These are phyloP conservation scores for Phoma sp. DNA, from an alignment of 2,329 filamentous ascomycete species.

Conservation along the genomic window DNA sequence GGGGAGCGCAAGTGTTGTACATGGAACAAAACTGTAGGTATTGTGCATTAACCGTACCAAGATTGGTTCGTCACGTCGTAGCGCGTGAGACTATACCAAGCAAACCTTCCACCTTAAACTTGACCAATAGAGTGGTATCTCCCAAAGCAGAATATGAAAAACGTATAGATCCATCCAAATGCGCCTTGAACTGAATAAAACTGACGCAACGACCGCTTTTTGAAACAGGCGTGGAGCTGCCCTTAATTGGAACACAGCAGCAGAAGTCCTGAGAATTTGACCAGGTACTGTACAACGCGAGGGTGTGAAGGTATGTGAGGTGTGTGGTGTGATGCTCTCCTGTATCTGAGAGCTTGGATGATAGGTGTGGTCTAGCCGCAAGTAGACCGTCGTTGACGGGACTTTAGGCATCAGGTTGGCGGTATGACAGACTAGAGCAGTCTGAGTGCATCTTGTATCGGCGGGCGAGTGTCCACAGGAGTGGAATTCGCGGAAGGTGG, in stretches of 20 bases:
- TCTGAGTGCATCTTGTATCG: conserved; percentile 17
- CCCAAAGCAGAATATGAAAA: conserved; percentile 3
- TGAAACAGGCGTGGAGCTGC: neutral
- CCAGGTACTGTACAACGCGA: conserved; percentile 2
- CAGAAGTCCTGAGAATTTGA: neutral
- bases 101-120: conserved; percentile 8
- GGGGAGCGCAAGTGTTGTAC: neutral
- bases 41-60: conserved; percentile 1
- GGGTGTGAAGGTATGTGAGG: neutral
- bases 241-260: neutral
- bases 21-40: neutral
- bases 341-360: neutral
- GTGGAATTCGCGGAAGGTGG: conserved; percentile 35
- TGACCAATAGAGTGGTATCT: conserved; percentile 35
- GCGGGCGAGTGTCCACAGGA: conserved; percentile 18
- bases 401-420: neutral
- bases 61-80: neutral
- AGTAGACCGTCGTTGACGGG: too few relatives aligned
- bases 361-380: too few relatives aligned
- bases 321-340: neutral
- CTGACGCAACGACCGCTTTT: neutral
- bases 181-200: neutral
- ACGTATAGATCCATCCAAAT: neutral
- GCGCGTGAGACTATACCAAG: neutral
- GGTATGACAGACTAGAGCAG: neutral